Evolutionary conservation across 352 stramenopile species (phyloP).

Genomic region (Phytophthora tubulina): DNA sequence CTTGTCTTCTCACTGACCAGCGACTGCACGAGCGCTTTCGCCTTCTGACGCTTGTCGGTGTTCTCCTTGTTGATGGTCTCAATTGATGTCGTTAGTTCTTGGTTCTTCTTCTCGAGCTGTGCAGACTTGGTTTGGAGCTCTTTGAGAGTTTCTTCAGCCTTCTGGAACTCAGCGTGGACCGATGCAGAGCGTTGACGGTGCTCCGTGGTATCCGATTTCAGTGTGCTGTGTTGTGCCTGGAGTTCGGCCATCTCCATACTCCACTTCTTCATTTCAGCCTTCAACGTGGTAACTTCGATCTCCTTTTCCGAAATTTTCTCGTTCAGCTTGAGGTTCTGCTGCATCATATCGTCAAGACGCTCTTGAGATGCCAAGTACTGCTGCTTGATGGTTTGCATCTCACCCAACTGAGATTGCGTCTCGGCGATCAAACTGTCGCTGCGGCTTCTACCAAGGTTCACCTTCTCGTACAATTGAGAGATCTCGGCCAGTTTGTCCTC

Average conservation of each 20-base stretch:
- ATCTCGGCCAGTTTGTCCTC: conserved; percentile 63
- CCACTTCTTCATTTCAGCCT: conserved; percentile 56
- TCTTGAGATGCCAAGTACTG: conserved; percentile 47
- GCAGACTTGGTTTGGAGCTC: conserved; percentile 50
- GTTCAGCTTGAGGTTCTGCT: conserved; percentile 65
- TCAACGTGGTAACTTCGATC: conserved; percentile 53
- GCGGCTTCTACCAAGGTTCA: conserved; percentile 63
- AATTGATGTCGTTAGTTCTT: conserved; percentile 53
- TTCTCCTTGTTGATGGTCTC: conserved; percentile 64
- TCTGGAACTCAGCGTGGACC: conserved; percentile 57
- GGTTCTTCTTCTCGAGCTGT: conserved; percentile 65
- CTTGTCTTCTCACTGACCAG: conserved; percentile 74
- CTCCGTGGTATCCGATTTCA: conserved; percentile 57
- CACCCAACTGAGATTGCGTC: conserved; percentile 51
- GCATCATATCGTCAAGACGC: conserved; percentile 54
- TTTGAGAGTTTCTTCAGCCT: conserved; percentile 45
- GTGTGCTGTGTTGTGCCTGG: conserved; percentile 47
- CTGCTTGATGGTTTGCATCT: conserved; percentile 57
- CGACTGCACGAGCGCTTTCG: conserved; percentile 71
- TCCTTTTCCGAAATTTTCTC: conserved; percentile 70
- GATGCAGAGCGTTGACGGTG: conserved; percentile 55
- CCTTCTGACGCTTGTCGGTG: conserved; percentile 77
- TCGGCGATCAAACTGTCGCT: conserved; percentile 71
- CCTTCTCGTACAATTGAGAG: conserved; percentile 62
- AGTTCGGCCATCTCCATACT: conserved; percentile 53